Evolutionary conservation across 176 grass and related monocot genomes (phyloP).

Genomic region (Oryza coarctata): DNA sequence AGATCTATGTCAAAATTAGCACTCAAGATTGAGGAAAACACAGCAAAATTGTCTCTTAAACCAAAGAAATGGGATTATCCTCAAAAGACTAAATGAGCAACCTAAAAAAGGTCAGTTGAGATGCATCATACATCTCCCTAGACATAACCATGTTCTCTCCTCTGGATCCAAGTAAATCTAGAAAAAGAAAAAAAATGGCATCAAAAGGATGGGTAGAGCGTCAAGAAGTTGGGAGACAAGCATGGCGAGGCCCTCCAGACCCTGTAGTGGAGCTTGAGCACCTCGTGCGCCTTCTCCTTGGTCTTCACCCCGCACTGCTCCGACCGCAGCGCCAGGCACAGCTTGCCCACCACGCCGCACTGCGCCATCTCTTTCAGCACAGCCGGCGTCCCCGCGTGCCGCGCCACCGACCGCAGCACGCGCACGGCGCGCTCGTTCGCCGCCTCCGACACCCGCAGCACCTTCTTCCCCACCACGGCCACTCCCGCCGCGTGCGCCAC

Average conservation of each 20-base stretch:
- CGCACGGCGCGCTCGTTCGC: constrained; percentile 78
- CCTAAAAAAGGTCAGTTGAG: neutral
- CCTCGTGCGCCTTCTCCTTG: constrained; percentile 76
- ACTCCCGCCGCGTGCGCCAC: constrained; percentile 64
- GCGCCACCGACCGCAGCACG: constrained; percentile 57
- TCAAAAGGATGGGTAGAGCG: constrained; percentile 54
- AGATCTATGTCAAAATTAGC: neutral
- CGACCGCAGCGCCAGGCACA: constrained; percentile 53
- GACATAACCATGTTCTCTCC: constrained; percentile 42
- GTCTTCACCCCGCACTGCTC: constrained; percentile 55
- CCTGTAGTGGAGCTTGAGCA: constrained; percentile 77
- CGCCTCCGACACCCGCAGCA: constrained; percentile 57
- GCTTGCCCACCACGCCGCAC: constrained; percentile 61
- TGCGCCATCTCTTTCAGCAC: constrained; percentile 90
- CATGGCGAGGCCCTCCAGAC: constrained; percentile 73
- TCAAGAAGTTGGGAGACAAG: constrained; percentile 50
- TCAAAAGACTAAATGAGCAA: constrained; percentile 18
- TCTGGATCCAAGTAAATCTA: neutral
- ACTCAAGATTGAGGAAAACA: neutral
- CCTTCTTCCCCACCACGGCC: constrained; percentile 68
- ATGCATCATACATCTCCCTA: neutral
- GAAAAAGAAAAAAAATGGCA: neutral
- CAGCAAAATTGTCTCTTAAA: neutral
- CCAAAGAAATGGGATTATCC: neutral
- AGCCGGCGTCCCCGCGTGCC: constrained; percentile 50